These are phyloP conservation scores for Agrocybe pediades DNA, from an alignment of 768 basidiomycete species.

Conservation along the genomic window DNA sequence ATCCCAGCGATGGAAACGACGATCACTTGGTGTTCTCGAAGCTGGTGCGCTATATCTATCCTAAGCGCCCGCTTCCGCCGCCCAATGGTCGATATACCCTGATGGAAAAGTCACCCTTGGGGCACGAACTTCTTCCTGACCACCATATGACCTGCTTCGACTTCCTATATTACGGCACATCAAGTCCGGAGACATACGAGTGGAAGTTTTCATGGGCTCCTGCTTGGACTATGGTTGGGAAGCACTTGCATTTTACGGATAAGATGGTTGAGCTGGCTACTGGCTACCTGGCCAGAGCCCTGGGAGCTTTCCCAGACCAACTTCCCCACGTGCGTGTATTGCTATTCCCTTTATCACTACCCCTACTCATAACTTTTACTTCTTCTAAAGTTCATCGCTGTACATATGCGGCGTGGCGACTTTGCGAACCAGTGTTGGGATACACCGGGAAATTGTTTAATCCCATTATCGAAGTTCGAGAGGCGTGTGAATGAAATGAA, in stretches of 20 bases:
- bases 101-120: slow-evolving; percentile 28
- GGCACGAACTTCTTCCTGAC: slow-evolving; percentile 26
- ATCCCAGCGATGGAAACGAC: slow-evolving; percentile 17
- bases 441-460: slow-evolving; percentile 35
- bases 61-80: slow-evolving; percentile 20
- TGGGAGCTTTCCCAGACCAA: not conserved
- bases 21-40: slow-evolving; percentile 27
- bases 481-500: slow-evolving; percentile 39
- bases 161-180: slow-evolving; percentile 32
- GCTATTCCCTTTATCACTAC: not conserved
- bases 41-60: slow-evolving; percentile 32
- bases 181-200: slow-evolving; percentile 29
- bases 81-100: slow-evolving; percentile 20
- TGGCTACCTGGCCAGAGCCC: slow-evolving; percentile 25
- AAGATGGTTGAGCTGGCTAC: slow-evolving; percentile 24
- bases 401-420: slow-evolving; percentile 50
- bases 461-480: slow-evolving; percentile 38
- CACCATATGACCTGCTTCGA: slow-evolving; percentile 36
- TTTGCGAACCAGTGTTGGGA: slow-evolving; percentile 37
- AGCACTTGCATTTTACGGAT: slow-evolving; percentile 30
- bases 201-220: slow-evolving; percentile 41
- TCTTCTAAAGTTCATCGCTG: slow-evolving; percentile 38
- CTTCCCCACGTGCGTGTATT: slow-evolving; percentile 6
- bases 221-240: slow-evolving; percentile 42
- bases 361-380: not conserved